These are phyloP conservation scores for Harrya chromipes DNA, from an alignment of 768 basidiomycete species.

Conservation along the genomic window DNA sequence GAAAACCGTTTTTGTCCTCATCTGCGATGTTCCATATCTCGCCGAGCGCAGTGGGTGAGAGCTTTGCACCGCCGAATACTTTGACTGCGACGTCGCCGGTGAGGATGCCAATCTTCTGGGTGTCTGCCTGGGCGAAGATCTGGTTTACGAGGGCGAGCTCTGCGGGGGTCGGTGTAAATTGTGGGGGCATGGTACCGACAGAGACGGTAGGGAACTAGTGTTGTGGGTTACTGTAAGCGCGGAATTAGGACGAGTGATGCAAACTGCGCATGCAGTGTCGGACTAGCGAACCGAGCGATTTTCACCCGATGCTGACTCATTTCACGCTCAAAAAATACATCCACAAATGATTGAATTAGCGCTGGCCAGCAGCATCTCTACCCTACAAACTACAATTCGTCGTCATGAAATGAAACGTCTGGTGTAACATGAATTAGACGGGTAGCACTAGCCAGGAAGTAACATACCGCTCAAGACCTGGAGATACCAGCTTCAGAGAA, in stretches of 20 bases:
- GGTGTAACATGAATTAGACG: no score
- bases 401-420: no score
- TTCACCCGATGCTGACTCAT: background rate
- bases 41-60: slow-evolving; percentile 74
- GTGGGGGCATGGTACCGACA: slow-evolving; percentile 35
- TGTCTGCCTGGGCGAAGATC: slow-evolving; percentile 71
- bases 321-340: no score
- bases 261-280: slow-evolving; percentile 17
- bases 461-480: slow-evolving; percentile 11
- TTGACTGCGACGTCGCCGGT: slow-evolving; percentile 90
- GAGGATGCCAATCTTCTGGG: slow-evolving; percentile 77
- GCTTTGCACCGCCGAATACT: slow-evolving; percentile 80
- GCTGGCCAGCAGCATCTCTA: slow-evolving; percentile 15
- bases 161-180: slow-evolving; percentile 44
- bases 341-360: no score
- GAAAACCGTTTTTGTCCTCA: slow-evolving; percentile 89
- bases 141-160: slow-evolving; percentile 63
- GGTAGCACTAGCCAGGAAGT: no score
- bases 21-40: slow-evolving; percentile 95
- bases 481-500: slow-evolving; percentile 21
- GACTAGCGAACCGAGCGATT: background rate
- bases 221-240: background rate
- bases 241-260: background rate
- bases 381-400: slow-evolving; percentile 7
- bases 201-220: background rate